Conservation (phyloP, 768 basidiomycete species). For the Leucosporidium scottii region DNA sequence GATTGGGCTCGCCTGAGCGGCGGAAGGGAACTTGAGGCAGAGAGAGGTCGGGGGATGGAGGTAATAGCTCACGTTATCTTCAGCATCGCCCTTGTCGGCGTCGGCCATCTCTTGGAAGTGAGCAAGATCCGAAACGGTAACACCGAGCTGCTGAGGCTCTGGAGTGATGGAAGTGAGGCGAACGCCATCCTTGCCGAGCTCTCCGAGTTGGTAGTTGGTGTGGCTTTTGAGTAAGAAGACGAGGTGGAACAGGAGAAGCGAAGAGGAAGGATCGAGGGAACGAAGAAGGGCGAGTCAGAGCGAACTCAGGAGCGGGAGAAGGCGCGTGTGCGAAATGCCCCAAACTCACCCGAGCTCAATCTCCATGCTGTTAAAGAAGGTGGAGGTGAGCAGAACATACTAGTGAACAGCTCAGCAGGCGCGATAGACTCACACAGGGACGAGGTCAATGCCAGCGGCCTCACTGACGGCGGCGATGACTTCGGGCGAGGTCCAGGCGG, state of each 20-base stretch:
- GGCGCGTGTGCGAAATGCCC: too few species aligned
- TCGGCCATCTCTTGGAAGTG: neutral
- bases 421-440: conserved; percentile 7
- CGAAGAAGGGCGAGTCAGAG: too few species aligned
- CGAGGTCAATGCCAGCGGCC: conserved; percentile 27
- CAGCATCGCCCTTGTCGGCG: neutral
- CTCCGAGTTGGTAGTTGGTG: conserved; percentile 14
- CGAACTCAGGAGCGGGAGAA: too few species aligned
- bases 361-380: neutral
- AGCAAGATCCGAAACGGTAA: neutral
- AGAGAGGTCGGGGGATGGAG: too few species aligned
- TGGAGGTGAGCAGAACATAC: neutral
- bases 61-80: conserved; percentile 1
- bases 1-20: too few species aligned
- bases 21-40: too few species aligned
- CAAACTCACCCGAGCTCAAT: conserved; percentile 12
- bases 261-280: too few species aligned
- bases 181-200: neutral
- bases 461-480: conserved; percentile 11
- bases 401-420: neutral
- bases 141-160: neutral
- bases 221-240: neutral
- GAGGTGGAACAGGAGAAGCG: too few species aligned
- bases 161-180: neutral
- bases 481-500: conserved; percentile 19